Percentiles rank a stretch among this genome's conserved stretches.
These are phyloP conservation scores for Endoconidiophora polonica DNA, from an alignment of 2,329 filamentous ascomycete species.

Conservation along the genomic window DNA sequence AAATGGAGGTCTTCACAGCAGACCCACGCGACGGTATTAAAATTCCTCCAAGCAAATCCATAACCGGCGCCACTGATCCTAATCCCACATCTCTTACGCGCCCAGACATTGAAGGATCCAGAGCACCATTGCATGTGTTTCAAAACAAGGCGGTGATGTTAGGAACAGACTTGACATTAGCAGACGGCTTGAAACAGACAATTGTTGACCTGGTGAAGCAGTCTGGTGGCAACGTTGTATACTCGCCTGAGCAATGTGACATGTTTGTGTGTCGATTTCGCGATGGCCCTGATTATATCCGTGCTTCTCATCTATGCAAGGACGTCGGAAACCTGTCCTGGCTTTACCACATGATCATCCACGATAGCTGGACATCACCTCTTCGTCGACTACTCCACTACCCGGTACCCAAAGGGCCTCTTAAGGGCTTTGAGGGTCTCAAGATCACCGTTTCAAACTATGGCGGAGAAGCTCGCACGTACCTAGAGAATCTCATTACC, in stretches of 20 bases:
- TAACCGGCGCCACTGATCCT: slow-evolving; percentile 49
- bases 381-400: slow-evolving; percentile 76
- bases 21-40: slow-evolving; percentile 38
- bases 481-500: slow-evolving; percentile 78
- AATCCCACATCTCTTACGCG: slow-evolving; percentile 27
- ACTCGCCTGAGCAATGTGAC: slow-evolving; percentile 51
- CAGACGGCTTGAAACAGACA: slow-evolving; percentile 45
- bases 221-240: slow-evolving; percentile 54
- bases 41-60: slow-evolving; percentile 39
- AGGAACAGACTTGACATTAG: slow-evolving; percentile 56
- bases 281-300: slow-evolving; percentile 60
- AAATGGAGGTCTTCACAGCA: slow-evolving; percentile 63
- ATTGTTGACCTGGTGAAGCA: slow-evolving; percentile 53
- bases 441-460: slow-evolving; percentile 92
- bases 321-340: slow-evolving; percentile 85
- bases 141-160: slow-evolving; percentile 62
- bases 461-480: slow-evolving; percentile 80
- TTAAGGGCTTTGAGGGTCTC: slow-evolving; percentile 61
- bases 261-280: slow-evolving; percentile 81
- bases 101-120: slow-evolving; percentile 26
- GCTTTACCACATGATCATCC: slow-evolving; percentile 82
- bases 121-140: slow-evolving; percentile 55
- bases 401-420: slow-evolving; percentile 57
- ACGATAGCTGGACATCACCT: slow-evolving; percentile 78
- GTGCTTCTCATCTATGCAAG: slow-evolving; percentile 59